A percentile compares a stretch with the other conserved stretches of the same genome.
Conservation (phyloP, 1,284 basidiomycete species). For the Cryptococcus wingfieldii region DNA sequence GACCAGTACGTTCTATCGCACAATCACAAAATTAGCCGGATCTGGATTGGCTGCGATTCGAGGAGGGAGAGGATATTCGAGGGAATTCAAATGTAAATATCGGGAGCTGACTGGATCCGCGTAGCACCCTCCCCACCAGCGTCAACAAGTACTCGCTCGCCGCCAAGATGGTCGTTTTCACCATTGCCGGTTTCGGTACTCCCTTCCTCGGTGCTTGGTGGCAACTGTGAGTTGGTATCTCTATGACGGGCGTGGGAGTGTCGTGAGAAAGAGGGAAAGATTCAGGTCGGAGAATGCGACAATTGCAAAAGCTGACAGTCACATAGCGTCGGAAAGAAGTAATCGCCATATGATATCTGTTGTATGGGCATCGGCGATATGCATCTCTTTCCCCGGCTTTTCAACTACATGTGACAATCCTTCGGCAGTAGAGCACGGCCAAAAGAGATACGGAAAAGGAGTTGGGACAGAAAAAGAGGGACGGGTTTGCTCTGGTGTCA, state of each 20-base stretch:
- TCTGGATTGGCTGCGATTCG: not conserved
- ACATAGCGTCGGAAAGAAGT: too few species aligned
- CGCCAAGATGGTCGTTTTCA: constrained; percentile 34
- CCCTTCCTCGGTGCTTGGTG: constrained; percentile 33
- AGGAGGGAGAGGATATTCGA: not conserved
- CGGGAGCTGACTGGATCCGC: not conserved
- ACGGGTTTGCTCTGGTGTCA: too few species aligned
- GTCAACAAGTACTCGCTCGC: constrained; percentile 39
- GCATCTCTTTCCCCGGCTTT: not conserved
- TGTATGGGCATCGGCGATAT: not conserved
- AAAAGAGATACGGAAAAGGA: too few species aligned
- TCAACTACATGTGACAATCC: too few species aligned
- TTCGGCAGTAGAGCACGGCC: too few species aligned
- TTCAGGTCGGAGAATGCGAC: not conserved
- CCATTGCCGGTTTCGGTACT: constrained; percentile 24
- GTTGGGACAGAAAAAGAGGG: too few species aligned
- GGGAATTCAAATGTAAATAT: not conserved
- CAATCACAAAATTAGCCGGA: not conserved
- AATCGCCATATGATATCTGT: too few species aligned
- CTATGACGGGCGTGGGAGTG: not conserved
- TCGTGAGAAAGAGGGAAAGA: not conserved
- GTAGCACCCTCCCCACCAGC: constrained; percentile 39
- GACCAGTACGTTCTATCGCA: constrained; percentile 28
- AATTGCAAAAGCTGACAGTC: not conserved
- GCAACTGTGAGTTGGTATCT: constrained; percentile 28